These are phyloP conservation scores for Trichoderma lentiforme DNA, from an alignment of 2,329 filamentous ascomycete genomes.

Conservation along the genomic window DNA sequence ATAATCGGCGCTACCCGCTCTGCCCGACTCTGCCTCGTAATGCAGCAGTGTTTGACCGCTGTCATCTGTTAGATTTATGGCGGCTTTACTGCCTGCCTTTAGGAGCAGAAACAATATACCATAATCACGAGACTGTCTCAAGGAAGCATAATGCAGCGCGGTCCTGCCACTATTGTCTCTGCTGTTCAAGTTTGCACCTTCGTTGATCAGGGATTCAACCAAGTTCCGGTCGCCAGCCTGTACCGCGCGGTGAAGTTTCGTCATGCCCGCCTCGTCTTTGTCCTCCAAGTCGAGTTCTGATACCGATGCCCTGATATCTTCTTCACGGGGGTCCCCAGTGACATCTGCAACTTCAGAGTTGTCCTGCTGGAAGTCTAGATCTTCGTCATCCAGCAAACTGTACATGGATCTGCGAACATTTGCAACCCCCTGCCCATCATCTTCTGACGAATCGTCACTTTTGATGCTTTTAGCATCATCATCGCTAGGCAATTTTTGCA, in stretches of 20 bases:
- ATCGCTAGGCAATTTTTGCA: background rate
- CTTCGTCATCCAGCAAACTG: background rate
- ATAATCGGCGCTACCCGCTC: too few relatives aligned
- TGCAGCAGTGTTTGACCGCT: background rate
- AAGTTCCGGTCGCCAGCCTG: background rate
- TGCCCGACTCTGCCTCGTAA: background rate
- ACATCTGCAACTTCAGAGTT: background rate
- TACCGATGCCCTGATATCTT: background rate
- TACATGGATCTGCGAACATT: background rate
- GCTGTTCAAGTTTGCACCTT: background rate
- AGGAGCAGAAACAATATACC: background rate
- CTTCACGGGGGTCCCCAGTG: background rate
- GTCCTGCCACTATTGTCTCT: background rate
- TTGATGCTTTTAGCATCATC: background rate
- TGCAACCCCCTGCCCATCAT: background rate
- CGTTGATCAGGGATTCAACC: background rate
- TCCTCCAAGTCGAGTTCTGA: background rate
- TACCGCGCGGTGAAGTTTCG: background rate
- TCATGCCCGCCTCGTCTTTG: background rate
- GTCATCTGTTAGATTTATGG: background rate
- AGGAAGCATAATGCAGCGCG: background rate
- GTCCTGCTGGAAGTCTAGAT: background rate
- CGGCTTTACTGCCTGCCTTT: background rate
- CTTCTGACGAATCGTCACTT: background rate
- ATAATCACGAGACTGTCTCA: background rate